Evolutionary conservation across 768 basidiomycete species (phyloP).

Genomic region (Panaeolus cyanescens): DNA sequence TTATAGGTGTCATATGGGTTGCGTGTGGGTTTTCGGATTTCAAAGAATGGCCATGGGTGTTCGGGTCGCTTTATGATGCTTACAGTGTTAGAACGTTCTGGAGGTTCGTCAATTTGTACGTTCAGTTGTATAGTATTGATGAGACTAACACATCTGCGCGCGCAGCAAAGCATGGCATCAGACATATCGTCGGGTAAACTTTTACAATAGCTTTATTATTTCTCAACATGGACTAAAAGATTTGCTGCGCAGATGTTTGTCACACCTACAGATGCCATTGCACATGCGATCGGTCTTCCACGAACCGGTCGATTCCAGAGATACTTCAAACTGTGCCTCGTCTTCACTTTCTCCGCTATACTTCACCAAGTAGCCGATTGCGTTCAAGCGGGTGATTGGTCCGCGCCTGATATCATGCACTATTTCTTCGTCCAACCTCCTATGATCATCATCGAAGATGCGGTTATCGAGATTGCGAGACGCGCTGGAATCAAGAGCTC

Average conservation of each 20-base stretch:
- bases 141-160: not conserved
- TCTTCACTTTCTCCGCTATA: conserved; percentile 31
- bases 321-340: conserved; percentile 14
- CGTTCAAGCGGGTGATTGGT: conserved; percentile 22
- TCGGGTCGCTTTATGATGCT: conserved; percentile 27
- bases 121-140: not conserved
- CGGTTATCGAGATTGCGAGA: conserved; percentile 17
- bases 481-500: conserved; percentile 7
- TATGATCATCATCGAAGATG: conserved; percentile 28
- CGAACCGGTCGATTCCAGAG: not conserved
- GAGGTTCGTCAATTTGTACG: conserved; percentile 25
- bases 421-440: conserved; percentile 33
- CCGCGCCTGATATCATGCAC: conserved; percentile 17
- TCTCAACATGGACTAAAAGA: not conserved
- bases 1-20: conserved; percentile 8
- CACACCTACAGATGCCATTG: conserved; percentile 1
- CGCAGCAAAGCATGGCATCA: conserved; percentile 12
- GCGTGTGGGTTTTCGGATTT: conserved; percentile 15
- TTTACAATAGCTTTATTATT: not conserved
- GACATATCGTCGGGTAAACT: conserved; percentile 7
- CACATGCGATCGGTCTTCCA: not conserved
- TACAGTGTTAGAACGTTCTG: conserved; percentile 35
- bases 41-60: conserved; percentile 31
- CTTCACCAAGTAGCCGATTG: conserved; percentile 29
- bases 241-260: not conserved